Percentiles rank a stretch among this genome's conserved stretches.
These are phyloP conservation scores for Arachis stenosperma DNA, from an alignment of 306 rosid genomes.

Conservation along the genomic window DNA sequence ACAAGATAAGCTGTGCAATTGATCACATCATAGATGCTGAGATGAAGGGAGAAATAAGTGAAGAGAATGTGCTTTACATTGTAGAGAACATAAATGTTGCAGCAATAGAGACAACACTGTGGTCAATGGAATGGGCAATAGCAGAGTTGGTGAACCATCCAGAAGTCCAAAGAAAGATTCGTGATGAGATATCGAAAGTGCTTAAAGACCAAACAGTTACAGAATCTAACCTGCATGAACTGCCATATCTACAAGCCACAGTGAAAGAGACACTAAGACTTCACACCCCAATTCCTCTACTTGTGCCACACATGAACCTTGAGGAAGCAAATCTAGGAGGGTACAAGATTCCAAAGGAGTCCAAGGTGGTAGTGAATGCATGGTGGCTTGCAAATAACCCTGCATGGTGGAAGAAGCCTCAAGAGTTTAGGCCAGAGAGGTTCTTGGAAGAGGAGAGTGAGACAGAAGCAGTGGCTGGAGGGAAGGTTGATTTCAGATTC, in stretches of 20 bases:
- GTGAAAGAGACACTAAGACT: conserved; percentile 77
- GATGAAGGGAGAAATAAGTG: conserved; percentile 77
- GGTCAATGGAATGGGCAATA: conserved; percentile 96
- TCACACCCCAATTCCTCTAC: conserved; percentile 74
- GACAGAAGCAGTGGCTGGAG: conserved; percentile 66
- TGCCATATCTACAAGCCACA: conserved; percentile 76
- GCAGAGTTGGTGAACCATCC: conserved; percentile 85
- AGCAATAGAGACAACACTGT: conserved; percentile 82
- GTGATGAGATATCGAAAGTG: conserved; percentile 62
- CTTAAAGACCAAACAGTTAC: conserved; percentile 60
- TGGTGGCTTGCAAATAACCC: conserved; percentile 95
- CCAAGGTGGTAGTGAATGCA: conserved; percentile 83
- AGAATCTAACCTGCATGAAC: conserved; percentile 63
- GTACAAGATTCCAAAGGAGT: conserved; percentile 70
- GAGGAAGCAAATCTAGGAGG: conserved; percentile 79
- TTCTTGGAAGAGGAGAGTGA: conserved; percentile 70
- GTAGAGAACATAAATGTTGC: conserved; percentile 89
- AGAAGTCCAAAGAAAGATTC: conserved; percentile 59
- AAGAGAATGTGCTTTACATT: conserved; percentile 74
- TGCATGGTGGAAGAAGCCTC: conserved; percentile 71
- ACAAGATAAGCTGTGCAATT: conserved; percentile 75
- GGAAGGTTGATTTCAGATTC: conserved; percentile 72
- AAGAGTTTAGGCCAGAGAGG: conserved; percentile 81
- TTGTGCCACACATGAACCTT: conserved; percentile 94
- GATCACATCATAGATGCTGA: conserved; percentile 87